phyloP scores from a whole-genome alignment of 495 filamentous ascomycete species.

The Daldinia vernicosa region DNA sequence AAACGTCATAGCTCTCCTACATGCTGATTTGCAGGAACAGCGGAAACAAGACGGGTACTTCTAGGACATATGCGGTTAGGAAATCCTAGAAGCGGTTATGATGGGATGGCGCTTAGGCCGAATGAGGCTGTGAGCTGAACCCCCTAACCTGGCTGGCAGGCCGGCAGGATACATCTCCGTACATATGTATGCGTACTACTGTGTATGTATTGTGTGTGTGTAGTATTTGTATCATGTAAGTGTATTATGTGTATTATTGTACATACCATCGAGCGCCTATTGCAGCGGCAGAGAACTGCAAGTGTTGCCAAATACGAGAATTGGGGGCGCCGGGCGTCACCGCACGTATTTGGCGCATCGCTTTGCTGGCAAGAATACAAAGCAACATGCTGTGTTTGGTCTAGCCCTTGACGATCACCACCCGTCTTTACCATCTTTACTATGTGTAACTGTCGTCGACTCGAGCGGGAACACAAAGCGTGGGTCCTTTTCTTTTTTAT shows the following conservation, averaged over 20 bases:
- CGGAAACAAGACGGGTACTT: slow-evolving; percentile 21
- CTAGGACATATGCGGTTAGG: slow-evolving; percentile 27
- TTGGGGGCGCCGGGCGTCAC: slow-evolving; percentile 33
- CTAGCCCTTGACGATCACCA: slow-evolving; percentile 37
- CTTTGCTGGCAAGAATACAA: slow-evolving; percentile 40
- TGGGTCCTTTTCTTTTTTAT: slow-evolving; percentile 14
- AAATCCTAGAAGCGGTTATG: slow-evolving; percentile 30
- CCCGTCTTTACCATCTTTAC: slow-evolving; percentile 17
- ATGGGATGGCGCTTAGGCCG: slow-evolving; percentile 28
- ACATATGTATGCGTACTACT: neutral
- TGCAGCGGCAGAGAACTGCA: slow-evolving; percentile 8
- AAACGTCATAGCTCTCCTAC: slow-evolving; percentile 36
- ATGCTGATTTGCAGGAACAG: slow-evolving; percentile 32
- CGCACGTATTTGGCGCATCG: slow-evolving; percentile 32
- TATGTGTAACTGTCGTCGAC: slow-evolving; percentile 9
- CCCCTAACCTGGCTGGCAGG: slow-evolving; percentile 28
- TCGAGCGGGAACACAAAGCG: slow-evolving; percentile 24
- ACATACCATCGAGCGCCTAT: slow-evolving; percentile 41
- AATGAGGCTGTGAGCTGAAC: slow-evolving; percentile 41
- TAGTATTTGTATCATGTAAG: neutral
- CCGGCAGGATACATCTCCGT: too few species aligned
- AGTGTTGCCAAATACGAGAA: slow-evolving; percentile 38
- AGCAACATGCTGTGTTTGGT: slow-evolving; percentile 37
- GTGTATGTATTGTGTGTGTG: neutral
- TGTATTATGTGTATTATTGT: slow-evolving; percentile 3